Evolutionary conservation across 2,329 filamentous ascomycete genomes (phyloP).

Genomic region (Didymella keratinophila): DNA sequence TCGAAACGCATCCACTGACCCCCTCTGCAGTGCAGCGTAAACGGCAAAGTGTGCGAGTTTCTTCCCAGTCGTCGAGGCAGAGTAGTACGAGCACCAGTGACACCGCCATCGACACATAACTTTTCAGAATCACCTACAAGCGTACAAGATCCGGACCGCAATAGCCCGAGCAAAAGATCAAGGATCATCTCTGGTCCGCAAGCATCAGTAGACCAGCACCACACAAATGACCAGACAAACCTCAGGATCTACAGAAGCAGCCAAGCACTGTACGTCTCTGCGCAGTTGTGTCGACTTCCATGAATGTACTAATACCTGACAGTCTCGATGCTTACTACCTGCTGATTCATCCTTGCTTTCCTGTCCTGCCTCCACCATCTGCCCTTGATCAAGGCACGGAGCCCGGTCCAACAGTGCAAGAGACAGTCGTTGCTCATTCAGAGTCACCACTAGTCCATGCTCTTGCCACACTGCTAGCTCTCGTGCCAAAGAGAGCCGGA

Average conservation of each 20-base stretch:
- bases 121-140: slow-evolving; percentile 7
- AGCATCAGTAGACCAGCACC: neutral
- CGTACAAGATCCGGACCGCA: neutral
- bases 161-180: neutral
- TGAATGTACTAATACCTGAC: neutral
- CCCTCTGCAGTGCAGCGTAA: slow-evolving; percentile 4
- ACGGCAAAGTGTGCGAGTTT: slow-evolving; percentile 8
- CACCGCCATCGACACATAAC: slow-evolving; percentile 3
- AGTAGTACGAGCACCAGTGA: slow-evolving; percentile 10
- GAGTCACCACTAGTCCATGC: slow-evolving; percentile 13
- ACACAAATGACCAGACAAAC: neutral
- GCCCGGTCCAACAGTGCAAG: neutral
- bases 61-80: slow-evolving; percentile 14
- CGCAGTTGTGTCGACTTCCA: neutral
- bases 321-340: slow-evolving; percentile 15
- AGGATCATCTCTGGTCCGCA: neutral
- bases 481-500: neutral
- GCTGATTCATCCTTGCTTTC: slow-evolving; percentile 15
- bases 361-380: slow-evolving; percentile 8
- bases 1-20: neutral
- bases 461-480: slow-evolving; percentile 2
- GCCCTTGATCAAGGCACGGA: neutral
- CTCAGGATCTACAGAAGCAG: neutral
- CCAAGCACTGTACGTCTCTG: neutral
- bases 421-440: neutral